Evolutionary conservation across 1,284 basidiomycete genomes (phyloP).

Genomic region (Trametes polyzona): DNA sequence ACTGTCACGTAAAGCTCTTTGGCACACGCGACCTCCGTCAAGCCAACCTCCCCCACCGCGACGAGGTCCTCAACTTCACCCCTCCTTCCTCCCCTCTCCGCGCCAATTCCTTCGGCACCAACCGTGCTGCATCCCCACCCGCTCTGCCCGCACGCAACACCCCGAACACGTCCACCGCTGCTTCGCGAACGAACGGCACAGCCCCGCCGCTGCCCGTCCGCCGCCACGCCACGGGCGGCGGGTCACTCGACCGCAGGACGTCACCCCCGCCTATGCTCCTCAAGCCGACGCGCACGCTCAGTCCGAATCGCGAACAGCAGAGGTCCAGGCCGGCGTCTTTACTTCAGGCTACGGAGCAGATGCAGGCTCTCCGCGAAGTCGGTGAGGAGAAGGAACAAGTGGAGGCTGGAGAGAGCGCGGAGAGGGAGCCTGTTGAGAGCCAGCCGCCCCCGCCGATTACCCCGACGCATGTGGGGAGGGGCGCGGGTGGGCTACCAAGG

Average conservation of each 20-base stretch:
- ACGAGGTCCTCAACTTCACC: constrained; percentile 32
- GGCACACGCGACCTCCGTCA: constrained; percentile 74
- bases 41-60: constrained; percentile 66
- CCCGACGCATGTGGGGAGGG: constrained; percentile 42
- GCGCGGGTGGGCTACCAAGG: constrained; percentile 41
- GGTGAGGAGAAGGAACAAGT: constrained; percentile 5
- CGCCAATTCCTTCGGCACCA: constrained; percentile 29
- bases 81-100: constrained; percentile 27
- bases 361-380: constrained; percentile 14
- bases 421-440: not conserved
- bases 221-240: constrained; percentile 35
- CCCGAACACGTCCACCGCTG: not conserved
- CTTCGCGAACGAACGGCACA: not conserved
- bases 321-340: constrained; percentile 25
- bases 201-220: constrained; percentile 35
- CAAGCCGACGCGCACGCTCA: constrained; percentile 38
- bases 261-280: constrained; percentile 33
- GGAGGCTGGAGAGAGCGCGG: not conserved
- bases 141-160: constrained; percentile 15
- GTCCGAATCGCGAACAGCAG: constrained; percentile 26
- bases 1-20: constrained; percentile 73
- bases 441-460: constrained; percentile 10
- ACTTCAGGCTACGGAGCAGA: constrained; percentile 13
- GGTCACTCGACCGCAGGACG: constrained; percentile 16
- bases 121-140: constrained; percentile 24